A percentile compares a stretch with the other conserved stretches of the same genome.
phyloP scores from a whole-genome alignment of 2,329 filamentous ascomycete species.

The Arthrobotrys iridis region DNA sequence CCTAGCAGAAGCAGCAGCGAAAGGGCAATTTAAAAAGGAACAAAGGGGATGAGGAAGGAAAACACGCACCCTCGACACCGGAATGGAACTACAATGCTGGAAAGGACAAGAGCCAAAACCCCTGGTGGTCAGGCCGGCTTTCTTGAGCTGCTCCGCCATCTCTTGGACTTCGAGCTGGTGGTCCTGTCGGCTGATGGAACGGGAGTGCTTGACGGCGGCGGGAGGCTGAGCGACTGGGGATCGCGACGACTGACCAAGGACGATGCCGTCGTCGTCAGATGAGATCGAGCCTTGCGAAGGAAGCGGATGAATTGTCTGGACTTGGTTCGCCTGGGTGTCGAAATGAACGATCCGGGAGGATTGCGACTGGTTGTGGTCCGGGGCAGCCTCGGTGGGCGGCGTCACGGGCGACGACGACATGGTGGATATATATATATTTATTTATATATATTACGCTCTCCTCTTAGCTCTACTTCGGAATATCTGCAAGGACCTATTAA shows the following conservation, averaged over 20 bases:
- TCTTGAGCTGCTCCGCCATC: slow-evolving; percentile 51
- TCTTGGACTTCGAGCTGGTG: slow-evolving; percentile 41
- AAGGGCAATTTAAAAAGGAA: slow-evolving; percentile 8
- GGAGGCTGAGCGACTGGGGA: slow-evolving; percentile 7
- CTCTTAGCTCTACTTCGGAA: not conserved
- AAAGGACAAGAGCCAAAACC: slow-evolving; percentile 38
- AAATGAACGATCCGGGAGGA: slow-evolving; percentile 42
- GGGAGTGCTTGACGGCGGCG: slow-evolving; percentile 14
- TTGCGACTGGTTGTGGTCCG: slow-evolving; percentile 23
- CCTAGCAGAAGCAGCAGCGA: not conserved
- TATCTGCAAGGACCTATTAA: too few species aligned
- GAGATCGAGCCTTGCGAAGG: slow-evolving; percentile 15
- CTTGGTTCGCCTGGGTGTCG: slow-evolving; percentile 49
- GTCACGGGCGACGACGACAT: slow-evolving; percentile 39
- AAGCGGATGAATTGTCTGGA: slow-evolving; percentile 24
- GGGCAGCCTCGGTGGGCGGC: slow-evolving; percentile 23
- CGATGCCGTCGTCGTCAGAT: slow-evolving; percentile 17
- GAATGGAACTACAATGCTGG: slow-evolving; percentile 39
- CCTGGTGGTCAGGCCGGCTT: slow-evolving; percentile 29
- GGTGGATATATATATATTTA: not conserved
- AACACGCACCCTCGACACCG: slow-evolving; percentile 40
- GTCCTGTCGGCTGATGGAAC: slow-evolving; percentile 42
- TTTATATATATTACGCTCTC: too few species aligned
- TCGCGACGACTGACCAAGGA: not conserved
- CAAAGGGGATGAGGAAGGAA: not conserved